A percentile compares a stretch with the other conserved stretches of the same genome.
Conservation (phyloP, 345 rosid species). For the Sisymbrium altissimum region DNA sequence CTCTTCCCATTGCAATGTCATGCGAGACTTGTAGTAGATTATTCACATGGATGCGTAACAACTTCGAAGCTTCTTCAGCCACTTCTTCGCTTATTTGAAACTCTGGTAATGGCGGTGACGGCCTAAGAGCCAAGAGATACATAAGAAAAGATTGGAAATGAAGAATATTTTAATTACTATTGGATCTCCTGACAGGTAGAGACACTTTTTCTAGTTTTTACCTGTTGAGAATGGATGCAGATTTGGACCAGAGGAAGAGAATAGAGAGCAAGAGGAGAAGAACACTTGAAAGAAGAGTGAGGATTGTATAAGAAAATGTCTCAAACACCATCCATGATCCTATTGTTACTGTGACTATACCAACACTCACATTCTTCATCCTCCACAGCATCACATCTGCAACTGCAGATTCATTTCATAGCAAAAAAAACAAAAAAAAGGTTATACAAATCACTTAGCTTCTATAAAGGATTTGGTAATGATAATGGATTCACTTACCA, state of each 20-base stretch:
- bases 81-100: slow-evolving; percentile 68
- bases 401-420: slow-evolving; percentile 47
- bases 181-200: background rate
- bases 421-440: background rate
- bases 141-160: background rate
- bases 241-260: slow-evolving; percentile 95
- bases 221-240: slow-evolving; percentile 91
- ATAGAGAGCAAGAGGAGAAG: slow-evolving; percentile 72
- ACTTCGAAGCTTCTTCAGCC: slow-evolving; percentile 47
- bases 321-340: slow-evolving; percentile 90
- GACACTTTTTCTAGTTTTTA: slow-evolving; percentile 8
- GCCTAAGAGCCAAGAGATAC: slow-evolving; percentile 42
- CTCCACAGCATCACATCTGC: slow-evolving; percentile 95
- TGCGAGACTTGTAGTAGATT: slow-evolving; percentile 56
- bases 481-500: slow-evolving; percentile 44
- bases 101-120: slow-evolving; percentile 84
- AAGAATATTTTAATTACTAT: background rate
- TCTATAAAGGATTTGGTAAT: background rate
- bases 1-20: slow-evolving; percentile 75
- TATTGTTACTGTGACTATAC: slow-evolving; percentile 62
- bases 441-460: background rate
- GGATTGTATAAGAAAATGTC: slow-evolving; percentile 75
- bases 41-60: slow-evolving; percentile 49
- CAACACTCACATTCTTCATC: slow-evolving; percentile 53
- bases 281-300: slow-evolving; percentile 84